Conservation (phyloP, 73 alveolate species). For the Paramecium biaurelia region DNA sequence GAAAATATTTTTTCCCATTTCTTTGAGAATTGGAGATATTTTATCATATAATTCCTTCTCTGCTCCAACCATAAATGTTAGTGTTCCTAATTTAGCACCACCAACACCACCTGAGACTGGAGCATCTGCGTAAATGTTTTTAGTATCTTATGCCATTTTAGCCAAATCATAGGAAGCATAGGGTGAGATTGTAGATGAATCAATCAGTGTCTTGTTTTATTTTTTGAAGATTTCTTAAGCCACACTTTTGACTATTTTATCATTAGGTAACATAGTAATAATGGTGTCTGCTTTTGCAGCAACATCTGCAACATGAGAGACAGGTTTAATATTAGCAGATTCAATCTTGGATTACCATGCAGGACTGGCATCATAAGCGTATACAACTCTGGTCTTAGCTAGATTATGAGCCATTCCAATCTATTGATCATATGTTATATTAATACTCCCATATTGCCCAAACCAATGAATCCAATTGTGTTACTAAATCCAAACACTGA, state of each 20-base stretch:
- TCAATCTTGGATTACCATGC: conserved; percentile 64
- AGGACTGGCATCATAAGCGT: conserved; percentile 71
- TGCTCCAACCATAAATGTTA: conserved; percentile 90
- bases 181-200: conserved; percentile 80
- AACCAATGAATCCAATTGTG: conserved; percentile 80
- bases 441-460: conserved; percentile 84
- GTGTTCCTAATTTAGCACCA: conserved; percentile 81
- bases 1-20: conserved; percentile 83
- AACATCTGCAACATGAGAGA: conserved; percentile 57
- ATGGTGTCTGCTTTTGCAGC: conserved; percentile 71
- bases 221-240: conserved; percentile 73
- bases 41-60: conserved; percentile 71
- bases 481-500: background rate
- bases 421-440: conserved; percentile 65
- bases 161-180: conserved; percentile 73
- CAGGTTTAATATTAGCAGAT: conserved; percentile 63
- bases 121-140: conserved; percentile 70
- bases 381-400: background rate
- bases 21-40: conserved; percentile 56
- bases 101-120: conserved; percentile 90
- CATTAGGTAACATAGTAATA: conserved; percentile 76
- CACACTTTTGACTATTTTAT: conserved; percentile 67
- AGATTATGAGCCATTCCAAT: conserved; percentile 44
- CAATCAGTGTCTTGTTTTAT: conserved; percentile 71
- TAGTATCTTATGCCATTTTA: conserved; percentile 70